phyloP scores from a whole-genome alignment of 352 stramenopile species.

The Elongisporangium prolatum region DNA sequence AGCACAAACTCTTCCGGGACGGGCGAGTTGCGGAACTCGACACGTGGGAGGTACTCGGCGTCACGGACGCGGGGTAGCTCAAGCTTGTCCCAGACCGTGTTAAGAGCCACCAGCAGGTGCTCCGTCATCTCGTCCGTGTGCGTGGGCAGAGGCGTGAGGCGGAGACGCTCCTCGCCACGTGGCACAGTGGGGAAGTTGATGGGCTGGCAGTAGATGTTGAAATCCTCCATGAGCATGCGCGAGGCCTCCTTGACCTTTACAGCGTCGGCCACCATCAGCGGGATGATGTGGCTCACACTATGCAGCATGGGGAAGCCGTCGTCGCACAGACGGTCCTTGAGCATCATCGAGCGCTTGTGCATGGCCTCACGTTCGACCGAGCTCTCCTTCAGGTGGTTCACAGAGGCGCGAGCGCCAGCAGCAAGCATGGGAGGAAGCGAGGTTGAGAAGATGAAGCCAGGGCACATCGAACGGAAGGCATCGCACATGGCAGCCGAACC shows the following conservation, averaged over 20 bases:
- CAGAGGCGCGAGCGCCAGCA: slow-evolving; percentile 72
- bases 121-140: slow-evolving; percentile 88
- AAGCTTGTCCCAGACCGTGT: slow-evolving; percentile 86
- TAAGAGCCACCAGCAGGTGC: slow-evolving; percentile 72
- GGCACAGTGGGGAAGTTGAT: slow-evolving; percentile 92
- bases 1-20: slow-evolving; percentile 40
- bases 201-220: slow-evolving; percentile 90
- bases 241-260: slow-evolving; percentile 88
- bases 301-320: slow-evolving; percentile 82
- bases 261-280: slow-evolving; percentile 84
- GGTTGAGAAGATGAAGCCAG: slow-evolving; percentile 90
- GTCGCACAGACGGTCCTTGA: slow-evolving; percentile 84
- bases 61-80: slow-evolving; percentile 58
- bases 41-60: slow-evolving; percentile 73
- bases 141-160: slow-evolving; percentile 82
- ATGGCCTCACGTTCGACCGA: slow-evolving; percentile 76
- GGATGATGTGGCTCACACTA: slow-evolving; percentile 88
- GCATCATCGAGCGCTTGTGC: slow-evolving; percentile 77
- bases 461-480: slow-evolving; percentile 82
- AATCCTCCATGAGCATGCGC: slow-evolving; percentile 87
- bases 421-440: slow-evolving; percentile 86
- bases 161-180: slow-evolving; percentile 85
- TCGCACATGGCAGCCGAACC: slow-evolving; percentile 80
- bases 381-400: slow-evolving; percentile 82
- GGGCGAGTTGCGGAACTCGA: slow-evolving; percentile 70